Evolutionary conservation across 2,329 filamentous ascomycete genomes (phyloP), one percentile per base, ranked within the genome.

Genomic region (Zasmidium angulare): DNA sequence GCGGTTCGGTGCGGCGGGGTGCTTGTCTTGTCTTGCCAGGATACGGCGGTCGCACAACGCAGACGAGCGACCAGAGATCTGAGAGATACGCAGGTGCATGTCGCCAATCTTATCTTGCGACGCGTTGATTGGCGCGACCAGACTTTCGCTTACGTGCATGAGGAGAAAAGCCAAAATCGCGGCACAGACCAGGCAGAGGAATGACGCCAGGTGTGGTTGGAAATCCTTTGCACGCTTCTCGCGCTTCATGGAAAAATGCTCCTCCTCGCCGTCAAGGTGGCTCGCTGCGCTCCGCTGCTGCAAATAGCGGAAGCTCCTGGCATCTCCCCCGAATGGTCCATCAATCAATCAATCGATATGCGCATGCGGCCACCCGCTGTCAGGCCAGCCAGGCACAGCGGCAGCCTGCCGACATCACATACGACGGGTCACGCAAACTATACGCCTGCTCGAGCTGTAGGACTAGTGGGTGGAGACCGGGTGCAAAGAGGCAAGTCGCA

Each of bases 361-460:
- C 36, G 36, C 36, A 54, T 54, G 52, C 52, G 21, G 52, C 12
- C 52, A 19, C 21, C 52, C 52, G 52, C 40, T 54, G 52, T 46
- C 36, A 43, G 36, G n/a, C 6, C 36, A 43, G 36, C 4, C 36
- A 43, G n/a, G 12, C 36, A 43, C 36, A 4, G 36, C 36, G 26
- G 26, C 26, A 29, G 26, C 26, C 26, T 29, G 26, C 26, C 26
- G 26, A 29, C 26, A 29, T 29, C 26, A 29, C 26, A 54, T 20
- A 54, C 29, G 52, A 54, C 22, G 40, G 29, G 43, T 54, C 52
- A 46, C 43, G 40, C 40, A 19, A 9, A 14, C 36, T 43, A 7
- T 14, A 14, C 7, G 36, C 36, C 36, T 43, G 36, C 36, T 43
- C 36, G 36, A 43, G 36, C 36, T 43, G 36, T 43, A n/a, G n/a